Base-by-base conservation (phyloP, 2,329 filamentous ascomycete species). In the Chaetomium sp. region DNA sequence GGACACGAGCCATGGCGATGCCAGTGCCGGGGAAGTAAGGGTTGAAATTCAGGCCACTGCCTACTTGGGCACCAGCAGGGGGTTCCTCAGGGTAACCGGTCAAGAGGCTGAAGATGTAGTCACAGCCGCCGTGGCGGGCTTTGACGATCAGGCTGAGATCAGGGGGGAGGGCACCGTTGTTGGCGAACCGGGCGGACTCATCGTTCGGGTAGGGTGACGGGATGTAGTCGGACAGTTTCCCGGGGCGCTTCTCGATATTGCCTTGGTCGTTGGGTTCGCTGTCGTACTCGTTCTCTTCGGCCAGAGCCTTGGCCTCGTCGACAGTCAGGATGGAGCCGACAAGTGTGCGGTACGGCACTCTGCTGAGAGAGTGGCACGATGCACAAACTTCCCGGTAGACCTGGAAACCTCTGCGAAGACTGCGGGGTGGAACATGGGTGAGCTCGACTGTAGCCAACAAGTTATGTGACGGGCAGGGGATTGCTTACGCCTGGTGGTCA, bases 1-100 rank as follows among this genome's bases (percentile, higher is more conserved):
- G 85, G 59, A 97, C 94, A 84, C 94, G 92, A 67, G 87, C 92
- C 94, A 99, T 99, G 69, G 89, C 94, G 73, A 99, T 99, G 72
- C 92, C 92, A 66, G 94, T 97, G 71, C 94, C 94, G 56, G 94
- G 94, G 86, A 99, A 99, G 82, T 96, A 99, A 59, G 94, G 94
- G 84, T 99, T 99, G 85, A 99, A 99, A 86, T 97, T 96, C 76
- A 99, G 86, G 69, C 94, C 94, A 60, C 86, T 84, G 67, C 85
- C 86, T 58, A 99, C 87, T 67, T 82, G 78, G 61, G 89, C 91
- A 71, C 94, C 94, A 51, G 94, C 89, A 53, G 94, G 94, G 58
- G 90, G 82, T 77, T 99, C 94, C 66, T 99, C 94, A 59, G 94
- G 94, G 76, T 99, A 99, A 66, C 94, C 94, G 55, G 94, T 99